These are phyloP conservation scores for Patellifolia procumbens DNA, from an alignment of 179 eudicot genomes.

Conservation along the genomic window DNA sequence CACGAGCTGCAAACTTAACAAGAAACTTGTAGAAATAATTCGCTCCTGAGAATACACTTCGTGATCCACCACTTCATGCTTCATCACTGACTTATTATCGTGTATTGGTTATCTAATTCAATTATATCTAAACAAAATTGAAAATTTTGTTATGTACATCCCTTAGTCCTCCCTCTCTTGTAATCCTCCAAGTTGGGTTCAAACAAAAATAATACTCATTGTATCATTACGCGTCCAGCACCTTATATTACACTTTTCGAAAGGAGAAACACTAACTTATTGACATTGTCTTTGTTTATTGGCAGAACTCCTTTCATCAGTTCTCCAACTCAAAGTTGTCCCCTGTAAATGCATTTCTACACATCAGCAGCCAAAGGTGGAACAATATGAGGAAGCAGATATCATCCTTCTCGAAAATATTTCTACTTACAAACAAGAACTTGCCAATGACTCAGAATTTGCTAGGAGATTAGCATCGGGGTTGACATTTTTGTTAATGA, in stretches of 20 bases:
- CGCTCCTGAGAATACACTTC: neutral
- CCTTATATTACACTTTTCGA: too few species aligned
- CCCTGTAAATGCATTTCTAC: conserved; percentile 37
- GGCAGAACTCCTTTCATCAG: conserved; percentile 59
- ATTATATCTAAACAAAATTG: neutral
- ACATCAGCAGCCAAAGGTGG: conserved; percentile 28
- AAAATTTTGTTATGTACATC: neutral
- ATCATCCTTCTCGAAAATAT: conserved; percentile 67
- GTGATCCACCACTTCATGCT: neutral
- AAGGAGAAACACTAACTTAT: conserved; percentile 1
- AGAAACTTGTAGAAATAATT: neutral
- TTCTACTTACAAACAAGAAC: conserved; percentile 52
- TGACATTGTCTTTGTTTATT: conserved; percentile 19
- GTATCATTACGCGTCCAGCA: neutral
- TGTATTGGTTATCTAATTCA: neutral
- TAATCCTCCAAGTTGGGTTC: neutral
- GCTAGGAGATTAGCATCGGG: conserved; percentile 52
- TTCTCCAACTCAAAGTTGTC: conserved; percentile 58
- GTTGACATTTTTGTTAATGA: conserved; percentile 85
- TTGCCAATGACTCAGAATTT: conserved; percentile 65
- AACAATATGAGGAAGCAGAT: conserved; percentile 30
- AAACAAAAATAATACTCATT: neutral
- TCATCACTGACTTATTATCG: neutral
- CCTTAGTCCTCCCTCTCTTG: neutral
- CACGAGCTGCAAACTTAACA: neutral